Evolutionary conservation across 2,329 filamentous ascomycete species (phyloP), one percentile per base, ranked within the genome.

Genomic region (Graphiopsis chlorocephala): DNA sequence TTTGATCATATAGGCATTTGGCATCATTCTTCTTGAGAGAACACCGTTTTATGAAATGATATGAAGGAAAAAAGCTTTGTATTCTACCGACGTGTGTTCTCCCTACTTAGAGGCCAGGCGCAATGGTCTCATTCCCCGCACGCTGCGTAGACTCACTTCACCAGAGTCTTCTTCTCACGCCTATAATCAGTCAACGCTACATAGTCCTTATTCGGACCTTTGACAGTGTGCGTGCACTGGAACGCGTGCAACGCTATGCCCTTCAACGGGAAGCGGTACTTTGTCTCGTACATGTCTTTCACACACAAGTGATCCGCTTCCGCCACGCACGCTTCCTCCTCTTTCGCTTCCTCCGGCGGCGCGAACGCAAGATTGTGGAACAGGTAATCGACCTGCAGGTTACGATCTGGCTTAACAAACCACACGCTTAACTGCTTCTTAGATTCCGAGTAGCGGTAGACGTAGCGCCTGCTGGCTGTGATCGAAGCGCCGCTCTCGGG

Each of bases 201-300:
- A 65, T 93, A 93, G 72, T 92, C 87, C 77, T 93, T 93, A 74
- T 86, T 86, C 2, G 90, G 90, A 0, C 90, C 90, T 28, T 84
- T 85, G 1, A 92, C 90, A 1, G 81, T 82, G 70, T 92, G 91
- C 61, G 80, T 83, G 52, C 90, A 80, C 31, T 76, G 82, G 85
- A 88, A 91, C 28, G 81, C 76, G 61, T 74, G 73, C 68, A 92
- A 70, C 50, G 84, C 84, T 1, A 88, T 84, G 0, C 84, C 86
- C 56, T 81, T 74, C 69, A 88, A 90, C 10, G 75, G 77, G 74
- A 93, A 91, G 61, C 85, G 81, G 74, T 91, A 92, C 52, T 81
- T 79, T 47, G 90, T 88, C 52, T 88, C 80, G 72, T 92, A 93
- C 67, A 86, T 86, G 71, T 93, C 90, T 26, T 90, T 82, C 17